phyloP scores from a whole-genome alignment of 768 basidiomycete genomes.

The Suillus subalutaceus region DNA sequence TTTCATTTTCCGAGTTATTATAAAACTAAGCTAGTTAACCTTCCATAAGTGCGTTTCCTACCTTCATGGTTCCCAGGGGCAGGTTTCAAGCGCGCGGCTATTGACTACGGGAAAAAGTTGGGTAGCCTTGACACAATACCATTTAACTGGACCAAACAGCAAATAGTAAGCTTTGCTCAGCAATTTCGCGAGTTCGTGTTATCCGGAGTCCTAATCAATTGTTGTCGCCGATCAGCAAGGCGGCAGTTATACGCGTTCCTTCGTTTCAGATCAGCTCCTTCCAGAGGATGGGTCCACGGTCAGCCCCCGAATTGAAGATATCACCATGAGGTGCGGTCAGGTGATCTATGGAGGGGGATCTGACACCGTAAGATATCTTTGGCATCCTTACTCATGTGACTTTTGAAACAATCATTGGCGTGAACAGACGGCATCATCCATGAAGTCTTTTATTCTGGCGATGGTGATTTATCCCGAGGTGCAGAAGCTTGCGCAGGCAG shows the following conservation, averaged over 20 bases:
- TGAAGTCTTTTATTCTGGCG: slow-evolving; percentile 22
- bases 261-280: not conserved
- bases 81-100: slow-evolving; percentile 19
- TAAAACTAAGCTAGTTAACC: not conserved
- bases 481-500: slow-evolving; percentile 29
- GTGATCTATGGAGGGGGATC: slow-evolving; percentile 22
- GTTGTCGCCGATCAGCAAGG: not conserved
- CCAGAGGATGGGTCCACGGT: slow-evolving; percentile 2
- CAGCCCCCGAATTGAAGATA: slow-evolving; percentile 12
- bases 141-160: slow-evolving; percentile 16
- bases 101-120: slow-evolving; percentile 12
- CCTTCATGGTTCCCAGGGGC: slow-evolving; percentile 27
- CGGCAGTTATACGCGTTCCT: not conserved
- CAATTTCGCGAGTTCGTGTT: not conserved
- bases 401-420: not conserved
- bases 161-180: slow-evolving; percentile 16
- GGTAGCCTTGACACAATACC: slow-evolving; percentile 15
- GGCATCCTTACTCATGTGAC: not conserved
- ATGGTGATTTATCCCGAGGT: slow-evolving; percentile 31
- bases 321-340: slow-evolving; percentile 20
- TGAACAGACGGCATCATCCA: not conserved
- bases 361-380: slow-evolving; percentile 25
- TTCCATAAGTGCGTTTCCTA: slow-evolving; percentile 5
- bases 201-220: not conserved
- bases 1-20: not conserved